These are phyloP conservation scores for Wallacemonas rigidus DNA, from an alignment of 208 protist genomes.

Conservation along the genomic window DNA sequence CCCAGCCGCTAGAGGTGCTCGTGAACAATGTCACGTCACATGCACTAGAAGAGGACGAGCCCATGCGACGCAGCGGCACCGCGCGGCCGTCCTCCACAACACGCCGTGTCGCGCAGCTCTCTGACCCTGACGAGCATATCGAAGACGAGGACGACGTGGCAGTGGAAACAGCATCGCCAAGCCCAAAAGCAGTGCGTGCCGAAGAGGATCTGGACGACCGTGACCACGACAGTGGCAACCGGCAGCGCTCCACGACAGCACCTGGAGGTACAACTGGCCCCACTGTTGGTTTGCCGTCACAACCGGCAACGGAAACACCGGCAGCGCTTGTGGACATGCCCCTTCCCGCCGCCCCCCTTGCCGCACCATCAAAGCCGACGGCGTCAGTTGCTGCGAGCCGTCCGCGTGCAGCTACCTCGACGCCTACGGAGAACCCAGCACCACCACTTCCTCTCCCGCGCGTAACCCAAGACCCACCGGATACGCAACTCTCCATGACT, in stretches of 20 bases:
- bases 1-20: neutral
- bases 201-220: neutral
- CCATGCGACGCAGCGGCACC: neutral
- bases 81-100: neutral
- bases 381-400: neutral
- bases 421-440: neutral
- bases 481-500: neutral
- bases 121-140: neutral
- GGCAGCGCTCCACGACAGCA: conserved; percentile 6
- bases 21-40: neutral
- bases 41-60: neutral
- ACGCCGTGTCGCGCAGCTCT: neutral
- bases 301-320: conserved; percentile 14
- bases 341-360: conserved; percentile 19
- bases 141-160: neutral
- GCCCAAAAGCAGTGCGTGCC: conserved; percentile 3
- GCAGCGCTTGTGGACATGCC: conserved; percentile 10
- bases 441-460: neutral
- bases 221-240: neutral
- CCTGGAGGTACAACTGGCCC: neutral
- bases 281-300: conserved; percentile 7
- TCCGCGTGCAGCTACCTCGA: neutral
- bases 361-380: conserved; percentile 14
- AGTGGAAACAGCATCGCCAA: conserved; percentile 3
- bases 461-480: conserved; percentile 14